Evolutionary conservation across 83 land plant genomes (phyloP).

Genomic region (Diphasiastrum complanatum): DNA sequence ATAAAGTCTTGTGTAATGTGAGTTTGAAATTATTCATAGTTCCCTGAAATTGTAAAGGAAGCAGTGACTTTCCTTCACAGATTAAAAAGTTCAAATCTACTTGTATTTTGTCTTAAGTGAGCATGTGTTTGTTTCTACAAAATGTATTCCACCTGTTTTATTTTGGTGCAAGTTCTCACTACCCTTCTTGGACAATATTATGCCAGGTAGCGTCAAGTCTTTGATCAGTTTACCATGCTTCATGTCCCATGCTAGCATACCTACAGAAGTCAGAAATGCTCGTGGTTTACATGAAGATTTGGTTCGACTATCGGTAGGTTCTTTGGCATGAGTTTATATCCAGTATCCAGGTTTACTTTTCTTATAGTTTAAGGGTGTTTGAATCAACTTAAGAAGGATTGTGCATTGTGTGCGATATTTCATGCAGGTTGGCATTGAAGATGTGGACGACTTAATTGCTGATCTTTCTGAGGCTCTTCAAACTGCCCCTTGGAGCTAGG

Average conservation of each 20-base stretch:
- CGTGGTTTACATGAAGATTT: slow-evolving; percentile 86
- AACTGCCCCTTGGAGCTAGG: slow-evolving; percentile 59
- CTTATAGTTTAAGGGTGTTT: neutral
- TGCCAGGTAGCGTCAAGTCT: slow-evolving; percentile 91
- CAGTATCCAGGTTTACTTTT: slow-evolving; percentile 3
- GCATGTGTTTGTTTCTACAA: neutral
- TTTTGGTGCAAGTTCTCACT: neutral
- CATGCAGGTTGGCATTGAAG: slow-evolving; percentile 71
- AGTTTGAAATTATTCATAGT: too few species aligned
- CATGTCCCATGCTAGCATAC: slow-evolving; percentile 98
- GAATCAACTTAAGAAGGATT: neutral
- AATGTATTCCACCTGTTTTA: neutral
- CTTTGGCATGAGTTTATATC: neutral
- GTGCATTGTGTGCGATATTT: neutral
- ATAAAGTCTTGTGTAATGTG: too few species aligned
- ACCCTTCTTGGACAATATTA: neutral
- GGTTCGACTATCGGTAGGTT: slow-evolving; percentile 65
- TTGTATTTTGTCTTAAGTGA: neutral
- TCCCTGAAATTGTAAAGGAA: too few species aligned
- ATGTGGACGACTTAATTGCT: slow-evolving; percentile 75
- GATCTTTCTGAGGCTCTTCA: slow-evolving; percentile 62
- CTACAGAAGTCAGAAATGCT: slow-evolving; percentile 58
- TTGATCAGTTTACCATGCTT: slow-evolving; percentile 96
- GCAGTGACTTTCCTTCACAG: too few species aligned
- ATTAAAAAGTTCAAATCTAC: slow-evolving; percentile 3